Evolutionary conservation across 352 stramenopile genomes (phyloP).

Genomic region (Phytophthora megakarya): DNA sequence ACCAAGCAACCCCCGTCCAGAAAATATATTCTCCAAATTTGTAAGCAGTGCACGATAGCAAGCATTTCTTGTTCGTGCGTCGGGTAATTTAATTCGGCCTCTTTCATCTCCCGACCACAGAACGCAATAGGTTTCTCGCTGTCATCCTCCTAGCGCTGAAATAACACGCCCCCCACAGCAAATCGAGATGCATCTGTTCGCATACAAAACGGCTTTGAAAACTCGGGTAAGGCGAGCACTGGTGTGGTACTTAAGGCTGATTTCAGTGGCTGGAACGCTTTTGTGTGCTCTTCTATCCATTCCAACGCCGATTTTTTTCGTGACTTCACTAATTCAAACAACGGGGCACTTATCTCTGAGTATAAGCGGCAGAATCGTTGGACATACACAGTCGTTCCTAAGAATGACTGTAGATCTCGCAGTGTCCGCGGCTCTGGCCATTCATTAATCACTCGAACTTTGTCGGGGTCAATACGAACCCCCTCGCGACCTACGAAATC

Average conservation of each 20-base stretch:
- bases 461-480: background rate
- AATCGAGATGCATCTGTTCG: background rate
- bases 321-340: background rate
- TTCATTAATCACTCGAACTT: background rate
- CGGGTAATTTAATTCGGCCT: slow-evolving; percentile 18
- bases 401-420: background rate
- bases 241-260: background rate
- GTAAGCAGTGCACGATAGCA: slow-evolving; percentile 4
- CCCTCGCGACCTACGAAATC: background rate
- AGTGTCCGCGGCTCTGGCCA: background rate
- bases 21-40: slow-evolving; percentile 3
- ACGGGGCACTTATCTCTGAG: background rate
- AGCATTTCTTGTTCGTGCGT: slow-evolving; percentile 27
- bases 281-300: background rate
- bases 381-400: background rate
- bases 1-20: slow-evolving; percentile 1
- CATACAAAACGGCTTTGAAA: background rate
- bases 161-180: background rate
- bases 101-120: slow-evolving; percentile 3
- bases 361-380: background rate
- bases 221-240: background rate
- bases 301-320: background rate
- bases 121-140: slow-evolving; percentile 11
- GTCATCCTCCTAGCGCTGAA: background rate
- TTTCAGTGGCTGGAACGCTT: background rate